Evolutionary conservation across 2,329 filamentous ascomycete genomes (phyloP), one percentile per base, ranked within the genome.

Genomic region (Ascochyta fabae): DNA sequence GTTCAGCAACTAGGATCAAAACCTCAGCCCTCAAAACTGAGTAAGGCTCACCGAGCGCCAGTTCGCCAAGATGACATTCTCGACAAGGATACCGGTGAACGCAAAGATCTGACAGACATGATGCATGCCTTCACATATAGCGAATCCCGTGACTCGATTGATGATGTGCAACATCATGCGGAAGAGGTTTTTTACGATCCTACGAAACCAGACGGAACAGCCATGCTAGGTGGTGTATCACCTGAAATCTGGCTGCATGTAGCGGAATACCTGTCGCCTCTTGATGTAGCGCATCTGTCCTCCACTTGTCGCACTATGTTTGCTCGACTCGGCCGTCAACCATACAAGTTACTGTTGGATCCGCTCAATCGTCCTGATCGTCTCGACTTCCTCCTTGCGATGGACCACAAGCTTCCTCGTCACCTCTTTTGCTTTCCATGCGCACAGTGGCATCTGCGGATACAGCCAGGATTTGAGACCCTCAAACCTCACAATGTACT

Each of bases 391-490:
- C 76, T 88, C 5, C 65, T 78, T 12, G 68, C 72, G 3, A 76
- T 86, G 65, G 84, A 87, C 57, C 67, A 72, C 12, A 68, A 77
- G 15, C 73, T 85, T 16, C 84, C 85, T 3, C 75, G 79, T 33
- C 83, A 87, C 62, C 77, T 88, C 6, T 78, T 87, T 49, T 88
- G 85, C 69, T 84, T 85, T 65, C 79, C 80, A 5, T 88, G 85
- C 66, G 79, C 73, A 13, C 75, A 72, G 51, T 87, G 83, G 69
- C 85, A 88, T 66, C 69, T 77, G 5, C 80, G 85, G 39, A 82
- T 77, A 1, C 76, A 81, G 47, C 78, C 78, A 33, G 85, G 84
- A 16, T 60, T 77, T 31, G 85, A 88, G 65, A 78, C 76, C 10
- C 70, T 87, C 13, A 82, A 82, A 61, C 80, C 82, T 2, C 77